phyloP scores from a whole-genome alignment of 768 basidiomycete species.

The Pleurotus pulmonarius region DNA sequence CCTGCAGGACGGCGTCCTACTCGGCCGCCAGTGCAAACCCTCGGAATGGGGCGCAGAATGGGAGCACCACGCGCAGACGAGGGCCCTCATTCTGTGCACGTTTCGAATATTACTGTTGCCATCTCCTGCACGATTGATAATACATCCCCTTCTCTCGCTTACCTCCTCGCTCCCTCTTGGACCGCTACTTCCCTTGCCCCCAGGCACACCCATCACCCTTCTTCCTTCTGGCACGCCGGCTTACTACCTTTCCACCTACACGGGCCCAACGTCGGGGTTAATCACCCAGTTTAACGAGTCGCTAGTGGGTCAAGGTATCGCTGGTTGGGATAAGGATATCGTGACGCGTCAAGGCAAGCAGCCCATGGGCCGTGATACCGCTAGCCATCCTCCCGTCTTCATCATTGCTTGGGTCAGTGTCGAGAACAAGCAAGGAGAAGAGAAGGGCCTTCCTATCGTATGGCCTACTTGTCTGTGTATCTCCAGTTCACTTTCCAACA shows the following conservation, averaged over 20 bases:
- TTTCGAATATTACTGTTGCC: constrained; percentile 43
- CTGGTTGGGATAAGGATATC: constrained; percentile 39
- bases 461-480: constrained; percentile 66
- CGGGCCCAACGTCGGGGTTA: constrained; percentile 60
- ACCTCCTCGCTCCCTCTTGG: constrained; percentile 56
- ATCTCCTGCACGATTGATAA: constrained; percentile 40
- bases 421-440: constrained; percentile 76
- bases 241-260: constrained; percentile 67
- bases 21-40: constrained; percentile 33
- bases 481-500: constrained; percentile 21
- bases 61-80: constrained; percentile 49
- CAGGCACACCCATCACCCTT: constrained; percentile 66
- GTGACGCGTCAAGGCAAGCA: constrained; percentile 11
- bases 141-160: constrained; percentile 59
- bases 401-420: constrained; percentile 73
- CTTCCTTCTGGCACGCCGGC: constrained; percentile 73
- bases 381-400: constrained; percentile 26
- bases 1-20: constrained; percentile 61
- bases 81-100: constrained; percentile 61
- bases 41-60: constrained; percentile 62
- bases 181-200: constrained; percentile 36
- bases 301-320: constrained; percentile 59
- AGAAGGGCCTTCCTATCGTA: constrained; percentile 71
- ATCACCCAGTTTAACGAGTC: constrained; percentile 61
- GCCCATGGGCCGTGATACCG: constrained; percentile 10